Evolutionary conservation across 2,329 filamentous ascomycete species (phyloP).

Genomic region (Pseudocercospora macadamiae): DNA sequence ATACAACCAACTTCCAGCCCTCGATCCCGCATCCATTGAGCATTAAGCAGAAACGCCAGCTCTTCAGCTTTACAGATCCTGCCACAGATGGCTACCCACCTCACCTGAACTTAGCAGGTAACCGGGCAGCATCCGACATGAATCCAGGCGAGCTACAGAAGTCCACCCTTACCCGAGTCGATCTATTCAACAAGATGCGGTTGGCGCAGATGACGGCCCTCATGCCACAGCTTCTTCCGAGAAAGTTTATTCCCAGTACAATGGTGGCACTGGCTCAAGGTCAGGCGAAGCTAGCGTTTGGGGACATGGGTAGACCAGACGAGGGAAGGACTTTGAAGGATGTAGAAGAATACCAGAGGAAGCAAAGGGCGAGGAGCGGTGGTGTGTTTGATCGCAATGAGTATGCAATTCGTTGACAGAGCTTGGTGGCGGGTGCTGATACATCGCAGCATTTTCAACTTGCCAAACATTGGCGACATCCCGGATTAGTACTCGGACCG

Average conservation of each 20-base stretch:
- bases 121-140: conserved; percentile 27
- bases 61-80: conserved; percentile 27
- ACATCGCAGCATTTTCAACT: conserved; percentile 24
- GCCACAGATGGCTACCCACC: conserved; percentile 33
- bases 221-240: conserved; percentile 29
- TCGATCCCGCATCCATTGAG: conserved; percentile 23
- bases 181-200: conserved; percentile 35
- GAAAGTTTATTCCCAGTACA: conserved; percentile 20
- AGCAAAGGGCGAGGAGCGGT: conserved; percentile 14
- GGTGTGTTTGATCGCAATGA: conserved; percentile 27
- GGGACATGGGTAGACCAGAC: conserved; percentile 22
- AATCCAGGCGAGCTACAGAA: conserved; percentile 19
- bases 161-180: conserved; percentile 11
- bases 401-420: neutral
- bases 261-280: conserved; percentile 3
- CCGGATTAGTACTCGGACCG: conserved; percentile 50
- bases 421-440: neutral
- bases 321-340: conserved; percentile 18
- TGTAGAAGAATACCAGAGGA: conserved; percentile 19
- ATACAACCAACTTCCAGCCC: conserved; percentile 29
- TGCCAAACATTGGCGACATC: conserved; percentile 36
- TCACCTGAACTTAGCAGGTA: conserved; percentile 34
- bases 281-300: conserved; percentile 13
- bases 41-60: conserved; percentile 24
- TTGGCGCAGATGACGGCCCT: conserved; percentile 33